Conservation (phyloP, 106 monocot species). For the Dioscorea zingiberensis region DNA sequence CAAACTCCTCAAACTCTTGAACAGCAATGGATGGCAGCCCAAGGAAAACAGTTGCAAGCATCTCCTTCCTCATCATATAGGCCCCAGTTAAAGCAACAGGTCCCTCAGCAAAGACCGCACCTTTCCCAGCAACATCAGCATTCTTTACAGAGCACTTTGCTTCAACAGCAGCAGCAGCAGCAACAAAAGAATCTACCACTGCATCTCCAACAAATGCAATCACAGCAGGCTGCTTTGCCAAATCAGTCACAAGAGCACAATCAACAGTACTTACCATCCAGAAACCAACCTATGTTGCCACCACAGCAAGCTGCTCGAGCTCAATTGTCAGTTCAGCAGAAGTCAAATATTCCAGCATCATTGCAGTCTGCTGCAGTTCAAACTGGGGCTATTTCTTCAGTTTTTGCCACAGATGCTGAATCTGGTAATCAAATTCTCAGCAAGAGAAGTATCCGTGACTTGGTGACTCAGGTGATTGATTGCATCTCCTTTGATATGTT, state of each 20-base stretch:
- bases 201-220: slow-evolving; percentile 8
- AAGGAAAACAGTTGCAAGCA: slow-evolving; percentile 40
- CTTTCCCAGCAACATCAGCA: slow-evolving; percentile 18
- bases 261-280: slow-evolving; percentile 21
- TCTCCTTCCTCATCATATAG: slow-evolving; percentile 41
- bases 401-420: slow-evolving; percentile 28
- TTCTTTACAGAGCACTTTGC: slow-evolving; percentile 19
- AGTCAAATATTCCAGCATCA: slow-evolving; percentile 17
- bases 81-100: slow-evolving; percentile 43
- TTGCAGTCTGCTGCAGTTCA: slow-evolving; percentile 18
- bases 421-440: slow-evolving; percentile 43
- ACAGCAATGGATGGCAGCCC: slow-evolving; percentile 42
- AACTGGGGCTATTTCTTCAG: slow-evolving; percentile 20
- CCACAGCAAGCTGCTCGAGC: slow-evolving; percentile 35
- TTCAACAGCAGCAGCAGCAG: slow-evolving; percentile 31
- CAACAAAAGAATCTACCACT: slow-evolving; percentile 19
- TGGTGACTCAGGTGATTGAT: slow-evolving; percentile 59
- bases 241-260: slow-evolving; percentile 21
- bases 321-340: slow-evolving; percentile 24
- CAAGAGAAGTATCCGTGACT: slow-evolving; percentile 77
- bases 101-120: slow-evolving; percentile 49
- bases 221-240: slow-evolving; percentile 3
- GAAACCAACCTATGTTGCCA: slow-evolving; percentile 29
- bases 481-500: no score
- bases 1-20: slow-evolving; percentile 44